phyloP scores from a whole-genome alignment of 768 basidiomycete genomes.

The Tephrocybe sp. region DNA sequence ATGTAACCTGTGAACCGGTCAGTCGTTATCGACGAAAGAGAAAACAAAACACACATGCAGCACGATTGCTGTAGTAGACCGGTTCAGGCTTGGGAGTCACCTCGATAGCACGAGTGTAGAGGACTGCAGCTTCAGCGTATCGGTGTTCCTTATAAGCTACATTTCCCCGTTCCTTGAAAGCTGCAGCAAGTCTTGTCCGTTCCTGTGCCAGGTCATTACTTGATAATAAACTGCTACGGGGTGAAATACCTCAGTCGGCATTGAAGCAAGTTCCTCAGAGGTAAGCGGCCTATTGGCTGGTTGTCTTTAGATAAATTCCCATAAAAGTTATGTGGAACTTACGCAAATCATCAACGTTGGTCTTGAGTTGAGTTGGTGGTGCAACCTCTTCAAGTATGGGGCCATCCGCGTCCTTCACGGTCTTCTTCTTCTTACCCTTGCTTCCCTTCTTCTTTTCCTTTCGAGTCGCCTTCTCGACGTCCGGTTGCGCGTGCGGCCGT shows the following conservation, averaged over 20 bases:
- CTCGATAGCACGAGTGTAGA: conserved; percentile 74
- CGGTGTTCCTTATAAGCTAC: conserved; percentile 61
- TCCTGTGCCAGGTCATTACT: conserved; percentile 42
- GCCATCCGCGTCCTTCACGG: conserved; percentile 56
- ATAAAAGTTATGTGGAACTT: conserved; percentile 4
- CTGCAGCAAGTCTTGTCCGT: conserved; percentile 56
- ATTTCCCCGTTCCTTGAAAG: conserved; percentile 73
- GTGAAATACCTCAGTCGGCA: conserved; percentile 55
- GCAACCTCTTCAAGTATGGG: conserved; percentile 79
- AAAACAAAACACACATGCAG: conserved; percentile 68
- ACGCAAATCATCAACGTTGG: conserved; percentile 29
- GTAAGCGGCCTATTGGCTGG: conserved; percentile 37
- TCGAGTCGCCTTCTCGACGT: conserved; percentile 46
- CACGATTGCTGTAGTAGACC: conserved; percentile 95
- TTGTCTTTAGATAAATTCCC: conserved; percentile 23
- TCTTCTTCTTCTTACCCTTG: conserved; percentile 57
- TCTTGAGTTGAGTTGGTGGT: conserved; percentile 33
- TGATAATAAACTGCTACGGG: conserved; percentile 10
- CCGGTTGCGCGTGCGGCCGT: conserved; percentile 27
- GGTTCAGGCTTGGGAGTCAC: conserved; percentile 80
- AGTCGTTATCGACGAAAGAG: not conserved
- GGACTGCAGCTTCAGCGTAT: conserved; percentile 55
- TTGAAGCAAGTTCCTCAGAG: conserved; percentile 51
- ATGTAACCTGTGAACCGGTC: conserved; percentile 64
- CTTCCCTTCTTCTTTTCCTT: conserved; percentile 45